phyloP scores from a whole-genome alignment of 805 yeast species.

The Schizosaccharomyces octosporus region DNA sequence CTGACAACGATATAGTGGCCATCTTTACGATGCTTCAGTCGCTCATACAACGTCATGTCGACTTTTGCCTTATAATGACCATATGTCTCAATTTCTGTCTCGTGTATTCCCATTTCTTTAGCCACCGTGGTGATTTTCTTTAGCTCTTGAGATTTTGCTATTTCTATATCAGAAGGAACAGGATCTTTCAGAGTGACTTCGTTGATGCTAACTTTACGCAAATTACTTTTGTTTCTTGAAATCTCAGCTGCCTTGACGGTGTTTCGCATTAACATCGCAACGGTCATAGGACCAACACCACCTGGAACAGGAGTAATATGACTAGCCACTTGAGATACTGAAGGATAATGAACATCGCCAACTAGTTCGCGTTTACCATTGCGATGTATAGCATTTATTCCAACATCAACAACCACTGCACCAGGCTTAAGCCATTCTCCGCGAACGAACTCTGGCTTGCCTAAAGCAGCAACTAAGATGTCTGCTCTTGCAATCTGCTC shows the following conservation, averaged over 20 bases:
- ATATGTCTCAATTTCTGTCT: constrained; percentile 59
- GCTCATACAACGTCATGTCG: constrained; percentile 38
- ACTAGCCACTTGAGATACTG: constrained; percentile 37
- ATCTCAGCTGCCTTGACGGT: constrained; percentile 57
- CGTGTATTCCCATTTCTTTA: constrained; percentile 53
- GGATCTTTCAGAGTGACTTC: constrained; percentile 32
- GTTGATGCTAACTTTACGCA: constrained; percentile 23
- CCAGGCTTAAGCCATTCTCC: constrained; percentile 75
- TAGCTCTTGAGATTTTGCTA: constrained; percentile 72
- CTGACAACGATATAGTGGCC: constrained; percentile 83
- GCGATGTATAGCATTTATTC: constrained; percentile 55
- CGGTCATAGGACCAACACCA: constrained; percentile 99
- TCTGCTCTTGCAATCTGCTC: constrained; percentile 45
- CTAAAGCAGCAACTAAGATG: constrained; percentile 86
- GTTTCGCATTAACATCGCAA: constrained; percentile 76
- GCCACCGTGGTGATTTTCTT: constrained; percentile 58
- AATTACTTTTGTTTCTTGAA: constrained; percentile 22
- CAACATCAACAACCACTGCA: constrained; percentile 77
- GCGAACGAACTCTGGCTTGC: constrained; percentile 59
- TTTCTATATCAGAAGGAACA: constrained; percentile 77
- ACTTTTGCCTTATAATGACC: constrained; percentile 84
- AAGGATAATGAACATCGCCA: constrained; percentile 80
- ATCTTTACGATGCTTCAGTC: constrained; percentile 35
- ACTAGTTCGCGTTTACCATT: constrained; percentile 52
- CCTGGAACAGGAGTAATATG: constrained; percentile 92